Conservation (phyloP, 2,329 filamentous ascomycete species). For the Zymoseptoria passerinii region DNA sequence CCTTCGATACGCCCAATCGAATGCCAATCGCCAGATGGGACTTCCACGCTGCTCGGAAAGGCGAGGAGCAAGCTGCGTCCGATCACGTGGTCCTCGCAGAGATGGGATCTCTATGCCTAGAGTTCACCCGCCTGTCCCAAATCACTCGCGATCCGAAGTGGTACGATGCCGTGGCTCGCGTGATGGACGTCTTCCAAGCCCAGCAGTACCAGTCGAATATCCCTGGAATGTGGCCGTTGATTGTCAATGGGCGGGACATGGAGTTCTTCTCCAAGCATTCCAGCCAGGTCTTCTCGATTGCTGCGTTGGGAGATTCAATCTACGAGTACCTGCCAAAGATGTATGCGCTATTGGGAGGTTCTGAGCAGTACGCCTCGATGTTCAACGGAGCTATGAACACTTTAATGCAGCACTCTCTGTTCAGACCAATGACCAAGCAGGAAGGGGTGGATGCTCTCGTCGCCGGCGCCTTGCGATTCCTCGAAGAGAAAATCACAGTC, state of each 20-base stretch:
- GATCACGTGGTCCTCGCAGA: slow-evolving; percentile 39
- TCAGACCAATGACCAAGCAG: slow-evolving; percentile 37
- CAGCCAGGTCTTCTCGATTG: slow-evolving; percentile 21
- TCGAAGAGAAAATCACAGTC: slow-evolving; percentile 20
- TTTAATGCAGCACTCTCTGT: slow-evolving; percentile 38
- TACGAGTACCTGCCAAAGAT: slow-evolving; percentile 30
- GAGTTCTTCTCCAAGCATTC: slow-evolving; percentile 24
- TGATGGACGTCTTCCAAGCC: slow-evolving; percentile 48
- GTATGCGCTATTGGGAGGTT: slow-evolving; percentile 23
- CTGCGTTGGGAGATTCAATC: slow-evolving; percentile 28
- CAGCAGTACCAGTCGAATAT: slow-evolving; percentile 48
- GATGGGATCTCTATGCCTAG: slow-evolving; percentile 52
- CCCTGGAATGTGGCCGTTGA: slow-evolving; percentile 56
- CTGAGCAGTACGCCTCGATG: slow-evolving; percentile 35
- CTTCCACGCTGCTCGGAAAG: slow-evolving; percentile 36
- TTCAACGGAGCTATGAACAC: slow-evolving; percentile 41
- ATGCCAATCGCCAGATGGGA: slow-evolving; percentile 55
- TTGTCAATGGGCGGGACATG: slow-evolving; percentile 39
- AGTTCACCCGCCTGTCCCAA: slow-evolving; percentile 58
- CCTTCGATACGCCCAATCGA: slow-evolving; percentile 60
- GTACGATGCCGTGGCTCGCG: slow-evolving; percentile 54
- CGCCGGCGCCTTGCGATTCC: slow-evolving; percentile 37
- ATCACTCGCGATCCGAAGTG: slow-evolving; percentile 52
- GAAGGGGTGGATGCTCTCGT: slow-evolving; percentile 38
- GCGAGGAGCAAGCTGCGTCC: slow-evolving; percentile 25